Conservation (phyloP, 2,329 filamentous ascomycete genomes). For the Aureobasidium sp. region DNA sequence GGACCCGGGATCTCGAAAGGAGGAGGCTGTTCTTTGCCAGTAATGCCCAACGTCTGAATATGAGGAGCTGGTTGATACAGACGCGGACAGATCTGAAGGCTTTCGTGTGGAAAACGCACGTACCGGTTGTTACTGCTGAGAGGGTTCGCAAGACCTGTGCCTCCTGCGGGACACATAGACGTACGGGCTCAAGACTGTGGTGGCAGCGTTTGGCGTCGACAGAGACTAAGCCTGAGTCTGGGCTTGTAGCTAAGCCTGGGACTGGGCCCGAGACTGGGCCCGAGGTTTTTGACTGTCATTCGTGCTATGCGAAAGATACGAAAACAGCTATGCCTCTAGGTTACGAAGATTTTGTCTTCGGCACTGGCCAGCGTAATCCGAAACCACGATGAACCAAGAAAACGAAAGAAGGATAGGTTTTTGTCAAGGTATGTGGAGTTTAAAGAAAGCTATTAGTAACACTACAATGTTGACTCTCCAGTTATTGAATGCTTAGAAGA, state of each 20-base stretch:
- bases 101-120: background rate
- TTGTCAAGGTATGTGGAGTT: background rate
- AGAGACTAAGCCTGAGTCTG: background rate
- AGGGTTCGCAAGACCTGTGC: background rate
- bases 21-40: background rate
- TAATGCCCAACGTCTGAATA: background rate
- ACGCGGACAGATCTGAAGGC: background rate
- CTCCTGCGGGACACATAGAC: background rate
- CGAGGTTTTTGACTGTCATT: background rate
- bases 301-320: background rate
- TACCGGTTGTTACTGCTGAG: background rate
- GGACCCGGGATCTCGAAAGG: background rate
- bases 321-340: background rate
- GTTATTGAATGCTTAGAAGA: no score
- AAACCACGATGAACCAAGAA: background rate
- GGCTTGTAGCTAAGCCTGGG: background rate
- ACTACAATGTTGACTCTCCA: no score
- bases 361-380: background rate
- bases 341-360: background rate
- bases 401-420: no score
- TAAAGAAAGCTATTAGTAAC: no score
- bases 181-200: background rate
- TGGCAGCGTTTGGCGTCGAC: background rate
- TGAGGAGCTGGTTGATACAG: background rate
- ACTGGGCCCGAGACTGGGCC: background rate